Conservation (phyloP, 2,329 filamentous ascomycete species). For the Bipolaris sorokiniana region DNA sequence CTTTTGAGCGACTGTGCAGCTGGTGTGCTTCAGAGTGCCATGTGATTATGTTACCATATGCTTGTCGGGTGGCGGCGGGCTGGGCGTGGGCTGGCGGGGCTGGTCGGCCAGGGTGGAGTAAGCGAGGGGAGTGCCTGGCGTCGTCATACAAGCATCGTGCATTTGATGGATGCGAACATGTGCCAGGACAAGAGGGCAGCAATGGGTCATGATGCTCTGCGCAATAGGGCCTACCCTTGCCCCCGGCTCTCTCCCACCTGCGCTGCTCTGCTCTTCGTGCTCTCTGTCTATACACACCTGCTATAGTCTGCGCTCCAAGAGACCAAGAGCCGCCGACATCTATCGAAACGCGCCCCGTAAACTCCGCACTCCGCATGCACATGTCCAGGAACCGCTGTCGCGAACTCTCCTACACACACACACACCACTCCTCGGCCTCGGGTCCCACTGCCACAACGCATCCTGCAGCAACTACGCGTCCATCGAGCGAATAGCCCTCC, state of each 20-base stretch:
- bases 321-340: neutral
- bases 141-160: constrained; percentile 20
- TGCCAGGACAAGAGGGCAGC: neutral
- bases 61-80: neutral
- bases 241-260: neutral
- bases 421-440: neutral
- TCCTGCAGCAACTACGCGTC: constrained; percentile 9
- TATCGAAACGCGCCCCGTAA: constrained; percentile 6
- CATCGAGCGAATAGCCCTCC: neutral
- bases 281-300: neutral
- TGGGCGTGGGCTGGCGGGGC: constrained; percentile 7
- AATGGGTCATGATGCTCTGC: constrained; percentile 9
- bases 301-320: neutral
- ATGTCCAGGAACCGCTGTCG: constrained; percentile 2
- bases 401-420: neutral
- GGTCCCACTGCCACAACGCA: constrained; percentile 9
- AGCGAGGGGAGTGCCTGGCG: constrained; percentile 11
- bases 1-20: neutral
- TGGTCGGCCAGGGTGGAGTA: constrained; percentile 1
- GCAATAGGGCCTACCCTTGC: constrained; percentile 7
- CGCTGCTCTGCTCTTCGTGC: neutral
- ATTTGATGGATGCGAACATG: constrained; percentile 9
- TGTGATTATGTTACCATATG: neutral
- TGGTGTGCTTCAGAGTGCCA: neutral
- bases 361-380: constrained; percentile 5